Evolutionary conservation across 1,284 basidiomycete genomes (phyloP).

Genomic region (Fereydounia khargensis): DNA sequence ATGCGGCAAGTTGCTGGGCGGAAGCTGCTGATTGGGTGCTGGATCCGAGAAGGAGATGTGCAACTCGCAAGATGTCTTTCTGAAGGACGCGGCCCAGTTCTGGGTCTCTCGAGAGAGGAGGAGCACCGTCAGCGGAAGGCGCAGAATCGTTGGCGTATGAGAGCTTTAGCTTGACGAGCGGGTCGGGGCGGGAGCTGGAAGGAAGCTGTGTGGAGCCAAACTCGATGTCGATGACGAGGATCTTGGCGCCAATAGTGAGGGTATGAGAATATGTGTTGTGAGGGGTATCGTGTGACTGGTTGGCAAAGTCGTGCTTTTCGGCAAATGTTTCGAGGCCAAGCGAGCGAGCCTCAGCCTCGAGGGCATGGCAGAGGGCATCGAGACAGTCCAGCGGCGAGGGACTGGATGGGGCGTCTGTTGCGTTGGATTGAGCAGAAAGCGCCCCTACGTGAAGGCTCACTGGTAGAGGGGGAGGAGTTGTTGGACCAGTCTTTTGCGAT

Average conservation of each 20-base stretch:
- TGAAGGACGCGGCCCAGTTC: slow-evolving; percentile 14
- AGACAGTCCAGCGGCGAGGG: slow-evolving; percentile 6
- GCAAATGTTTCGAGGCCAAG: slow-evolving; percentile 33
- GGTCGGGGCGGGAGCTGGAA: not conserved
- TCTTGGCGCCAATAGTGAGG: slow-evolving; percentile 28
- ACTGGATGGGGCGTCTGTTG: not conserved
- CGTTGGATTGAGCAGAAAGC: too few species aligned
- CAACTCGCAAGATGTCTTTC: slow-evolving; percentile 16
- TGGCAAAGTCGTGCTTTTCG: slow-evolving; percentile 12
- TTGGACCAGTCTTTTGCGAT: not conserved
- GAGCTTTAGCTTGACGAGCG: slow-evolving; percentile 15
- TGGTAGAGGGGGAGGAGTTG: slow-evolving; percentile 9
- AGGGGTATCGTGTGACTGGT: not conserved
- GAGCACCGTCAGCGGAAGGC: not conserved
- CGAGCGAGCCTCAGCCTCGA: slow-evolving; percentile 9
- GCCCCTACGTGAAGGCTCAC: too few species aligned
- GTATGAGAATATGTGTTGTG: slow-evolving; percentile 8
- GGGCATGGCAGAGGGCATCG: slow-evolving; percentile 15
- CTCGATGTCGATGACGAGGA: slow-evolving; percentile 35
- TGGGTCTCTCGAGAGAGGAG: slow-evolving; percentile 6
- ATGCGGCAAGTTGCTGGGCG: too few species aligned
- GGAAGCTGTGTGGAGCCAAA: too few species aligned
- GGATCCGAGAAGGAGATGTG: slow-evolving; percentile 19
- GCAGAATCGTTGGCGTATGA: slow-evolving; percentile 29
- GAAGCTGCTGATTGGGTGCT: not conserved